phyloP scores from a whole-genome alignment of 2,329 filamentous ascomycete genomes.

The Pseudogymnoascus sp. region DNA sequence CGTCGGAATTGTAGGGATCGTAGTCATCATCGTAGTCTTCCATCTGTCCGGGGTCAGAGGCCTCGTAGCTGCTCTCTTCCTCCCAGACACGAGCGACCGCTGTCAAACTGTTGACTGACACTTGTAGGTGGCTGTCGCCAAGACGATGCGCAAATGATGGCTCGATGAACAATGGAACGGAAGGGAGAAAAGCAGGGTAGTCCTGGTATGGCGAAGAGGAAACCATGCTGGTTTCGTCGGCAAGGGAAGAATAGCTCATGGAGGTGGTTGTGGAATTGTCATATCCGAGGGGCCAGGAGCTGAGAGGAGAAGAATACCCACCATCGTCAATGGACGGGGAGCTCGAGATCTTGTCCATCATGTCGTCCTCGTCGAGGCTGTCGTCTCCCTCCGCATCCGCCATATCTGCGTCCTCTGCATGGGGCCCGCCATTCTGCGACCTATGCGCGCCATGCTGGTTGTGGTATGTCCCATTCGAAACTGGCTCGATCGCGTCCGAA shows the following conservation, averaged over 20 bases:
- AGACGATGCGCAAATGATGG: constrained; percentile 26
- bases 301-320: constrained; percentile 50
- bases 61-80: not conserved
- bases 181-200: not conserved
- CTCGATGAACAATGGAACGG: constrained; percentile 21
- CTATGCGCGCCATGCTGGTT: constrained; percentile 37
- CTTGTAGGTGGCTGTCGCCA: constrained; percentile 21
- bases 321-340: constrained; percentile 98
- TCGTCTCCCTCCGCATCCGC: constrained; percentile 64
- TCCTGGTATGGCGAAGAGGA: not conserved
- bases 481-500: constrained; percentile 36
- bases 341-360: constrained; percentile 98
- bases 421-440: constrained; percentile 52
- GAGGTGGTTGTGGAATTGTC: constrained; percentile 11
- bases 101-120: constrained; percentile 2
- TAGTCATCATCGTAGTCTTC: constrained; percentile 23
- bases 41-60: not conserved
- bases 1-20: constrained; percentile 49
- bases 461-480: constrained; percentile 51
- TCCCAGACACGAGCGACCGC: not conserved
- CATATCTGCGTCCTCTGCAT: constrained; percentile 52
- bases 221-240: not conserved
- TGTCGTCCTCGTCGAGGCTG: constrained; percentile 72
- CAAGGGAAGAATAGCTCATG: not conserved
- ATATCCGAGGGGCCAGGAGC: constrained; percentile 23